Base-by-base conservation (phyloP, 768 basidiomycete genomes). In the Cyathus striatus region DNA sequence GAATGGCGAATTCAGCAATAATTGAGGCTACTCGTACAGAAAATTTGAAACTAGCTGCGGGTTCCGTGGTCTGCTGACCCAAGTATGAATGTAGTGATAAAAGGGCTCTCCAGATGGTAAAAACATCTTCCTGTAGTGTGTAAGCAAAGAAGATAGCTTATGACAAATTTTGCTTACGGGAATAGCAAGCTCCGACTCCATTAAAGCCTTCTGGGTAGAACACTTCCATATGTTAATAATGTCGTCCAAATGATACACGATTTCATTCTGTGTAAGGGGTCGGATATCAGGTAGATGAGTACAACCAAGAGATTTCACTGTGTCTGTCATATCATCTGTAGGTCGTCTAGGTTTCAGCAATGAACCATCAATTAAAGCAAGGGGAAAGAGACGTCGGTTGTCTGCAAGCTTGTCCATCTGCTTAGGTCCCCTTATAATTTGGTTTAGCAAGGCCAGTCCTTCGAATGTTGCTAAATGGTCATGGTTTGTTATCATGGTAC, bases 41-140 rank as follows among this genome's bases (percentile, higher is more conserved):
- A 39, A 70, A 60, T 3, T 61, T 51, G 0, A 68, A 43, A 14
- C 63, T 46, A 3, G 67, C 48, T 1, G 66, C 61, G 10, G 69
- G 51, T 48, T 70, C 65, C 1, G 57, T 59, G 23, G 54, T 54
- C 17, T 56, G 65, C 43, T 73, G 66, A 1, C 68, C 65, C 9
- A 74, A 53, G 40, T 73, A 67, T 7, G 72, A 61, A 33, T 69
- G 72, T 14, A 61, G 70, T 20, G 79, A 68, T n/a, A 86, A 59
- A 14, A 85, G 64, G 0, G 74, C 69, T 47, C 76, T 68, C 83
- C 83, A 85, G 1, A 67, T 58, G 33, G 62, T 54, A 3, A 76
- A 36, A 20, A 79, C 58, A 33, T 58, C 58, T 12, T 56, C 47
- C 76, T 78, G 48, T 6, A 23, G 6, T 43, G n/a, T 5, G 18